Evolutionary conservation across 2,329 filamentous ascomycete species (phyloP).

Genomic region (Alternaria dauci): DNA sequence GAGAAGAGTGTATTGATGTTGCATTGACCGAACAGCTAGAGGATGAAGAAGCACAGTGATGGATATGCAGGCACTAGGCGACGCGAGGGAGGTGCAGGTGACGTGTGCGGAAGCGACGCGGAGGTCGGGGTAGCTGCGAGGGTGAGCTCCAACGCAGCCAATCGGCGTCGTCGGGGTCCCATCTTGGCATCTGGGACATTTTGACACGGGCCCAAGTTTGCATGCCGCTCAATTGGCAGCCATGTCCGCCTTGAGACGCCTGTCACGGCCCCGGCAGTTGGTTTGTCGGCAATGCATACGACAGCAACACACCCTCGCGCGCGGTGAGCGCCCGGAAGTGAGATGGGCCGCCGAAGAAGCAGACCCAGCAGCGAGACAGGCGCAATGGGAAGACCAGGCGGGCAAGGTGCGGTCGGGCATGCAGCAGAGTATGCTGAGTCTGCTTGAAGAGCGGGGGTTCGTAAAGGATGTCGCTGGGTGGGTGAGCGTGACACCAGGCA

Average conservation of each 20-base stretch:
- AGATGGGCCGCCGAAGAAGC: slow-evolving; percentile 33
- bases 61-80: slow-evolving; percentile 14
- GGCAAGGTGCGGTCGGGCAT: slow-evolving; percentile 38
- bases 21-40: slow-evolving; percentile 13
- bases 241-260: slow-evolving; percentile 41
- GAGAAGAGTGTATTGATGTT: slow-evolving; percentile 6
- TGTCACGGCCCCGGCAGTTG: slow-evolving; percentile 38
- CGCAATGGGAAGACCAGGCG: slow-evolving; percentile 42
- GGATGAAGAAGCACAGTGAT: slow-evolving; percentile 2
- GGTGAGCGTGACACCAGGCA: slow-evolving; percentile 59
- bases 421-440: slow-evolving; percentile 62
- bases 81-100: slow-evolving; percentile 26
- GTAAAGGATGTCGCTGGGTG: slow-evolving; percentile 79
- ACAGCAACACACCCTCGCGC: slow-evolving; percentile 27
- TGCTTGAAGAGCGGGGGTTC: slow-evolving; percentile 75
- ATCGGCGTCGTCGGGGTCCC: slow-evolving; percentile 21
- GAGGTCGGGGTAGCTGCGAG: slow-evolving; percentile 32
- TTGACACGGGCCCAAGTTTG: slow-evolving; percentile 18
- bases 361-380: slow-evolving; percentile 23
- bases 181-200: slow-evolving; percentile 33
- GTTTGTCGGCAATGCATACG: slow-evolving; percentile 42
- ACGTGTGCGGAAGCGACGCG: slow-evolving; percentile 34
- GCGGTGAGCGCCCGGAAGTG: slow-evolving; percentile 24
- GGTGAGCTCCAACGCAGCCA: slow-evolving; percentile 23
- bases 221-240: slow-evolving; percentile 32